A percentile compares a stretch with the other conserved stretches of the same genome.
Conservation (phyloP, 2,329 filamentous ascomycete species). For the Cyclaneusma minus region DNA sequence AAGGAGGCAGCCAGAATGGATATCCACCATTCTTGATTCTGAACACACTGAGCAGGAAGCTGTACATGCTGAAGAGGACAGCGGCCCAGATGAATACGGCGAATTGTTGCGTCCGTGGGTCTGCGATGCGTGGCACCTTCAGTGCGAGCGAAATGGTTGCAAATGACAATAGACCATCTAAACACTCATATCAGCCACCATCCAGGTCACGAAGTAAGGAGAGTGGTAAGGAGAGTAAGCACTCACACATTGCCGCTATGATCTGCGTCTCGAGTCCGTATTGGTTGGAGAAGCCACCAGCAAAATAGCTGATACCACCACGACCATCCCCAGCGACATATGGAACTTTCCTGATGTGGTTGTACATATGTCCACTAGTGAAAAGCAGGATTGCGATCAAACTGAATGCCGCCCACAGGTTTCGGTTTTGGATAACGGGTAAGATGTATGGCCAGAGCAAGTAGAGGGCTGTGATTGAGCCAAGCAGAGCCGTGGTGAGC, state of each 20-base stretch:
- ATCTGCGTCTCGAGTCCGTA: conserved; percentile 93
- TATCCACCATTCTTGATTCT: conserved; percentile 89
- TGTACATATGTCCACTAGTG: conserved; percentile 97
- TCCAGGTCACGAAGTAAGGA: conserved; percentile 1
- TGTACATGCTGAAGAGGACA: conserved; percentile 72
- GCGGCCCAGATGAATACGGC: conserved; percentile 67
- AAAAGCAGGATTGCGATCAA: conserved; percentile 83
- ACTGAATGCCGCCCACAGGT: conserved; percentile 83
- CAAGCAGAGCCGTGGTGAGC: conserved; percentile 52
- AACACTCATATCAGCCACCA: conserved; percentile 2
- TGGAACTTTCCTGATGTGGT: conserved; percentile 90
- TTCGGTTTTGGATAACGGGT: conserved; percentile 75
- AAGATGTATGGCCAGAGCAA: conserved; percentile 66
- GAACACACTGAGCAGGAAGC: conserved; percentile 88
- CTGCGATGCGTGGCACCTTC: conserved; percentile 79
- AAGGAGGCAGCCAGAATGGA: conserved; percentile 86
- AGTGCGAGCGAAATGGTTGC: conserved; percentile 80
- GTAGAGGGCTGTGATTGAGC: conserved; percentile 48
- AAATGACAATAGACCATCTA: conserved; percentile 72
- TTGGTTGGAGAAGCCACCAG: conserved; percentile 83
- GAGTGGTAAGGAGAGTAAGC: conserved; percentile 5
- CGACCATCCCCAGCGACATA: conserved; percentile 77
- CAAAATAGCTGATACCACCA: conserved; percentile 82
- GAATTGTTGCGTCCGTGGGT: conserved; percentile 63
- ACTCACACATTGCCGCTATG: conserved; percentile 81